These are phyloP conservation scores for Erythrophleum ivorense DNA, from an alignment of 331 rosid genomes.

Conservation along the genomic window DNA sequence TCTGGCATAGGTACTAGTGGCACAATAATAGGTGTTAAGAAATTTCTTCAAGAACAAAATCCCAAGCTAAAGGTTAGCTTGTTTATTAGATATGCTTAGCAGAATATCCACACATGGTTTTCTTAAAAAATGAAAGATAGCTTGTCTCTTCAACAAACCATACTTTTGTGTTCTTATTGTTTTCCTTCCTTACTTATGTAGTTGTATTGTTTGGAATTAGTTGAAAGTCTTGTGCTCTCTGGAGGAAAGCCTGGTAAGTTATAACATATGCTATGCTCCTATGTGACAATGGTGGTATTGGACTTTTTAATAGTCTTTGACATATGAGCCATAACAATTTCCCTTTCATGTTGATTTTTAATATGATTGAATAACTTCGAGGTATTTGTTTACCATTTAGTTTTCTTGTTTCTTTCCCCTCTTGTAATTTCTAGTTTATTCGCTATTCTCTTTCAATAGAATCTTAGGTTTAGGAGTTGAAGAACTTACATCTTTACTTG, in stretches of 20 bases:
- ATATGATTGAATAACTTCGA: not conserved
- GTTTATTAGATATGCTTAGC: not conserved
- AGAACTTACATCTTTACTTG: slow-evolving; percentile 9
- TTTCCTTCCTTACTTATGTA: slow-evolving; percentile 30
- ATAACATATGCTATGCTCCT: not conserved
- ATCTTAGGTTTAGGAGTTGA: not conserved
- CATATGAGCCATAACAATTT: not conserved
- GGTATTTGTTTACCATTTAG: slow-evolving; percentile 10
- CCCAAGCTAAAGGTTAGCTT: slow-evolving; percentile 59
- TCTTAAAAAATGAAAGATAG: not conserved
- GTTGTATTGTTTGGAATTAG: slow-evolving; percentile 75
- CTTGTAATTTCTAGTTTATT: not conserved
- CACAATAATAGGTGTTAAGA: slow-evolving; percentile 74
- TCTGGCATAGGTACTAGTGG: slow-evolving; percentile 80
- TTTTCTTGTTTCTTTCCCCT: slow-evolving; percentile 2
- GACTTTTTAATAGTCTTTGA: not conserved
- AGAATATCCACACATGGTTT: not conserved
- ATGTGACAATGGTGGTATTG: not conserved
- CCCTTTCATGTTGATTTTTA: not conserved
- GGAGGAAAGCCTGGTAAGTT: slow-evolving; percentile 77
- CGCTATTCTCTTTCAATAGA: slow-evolving; percentile 1
- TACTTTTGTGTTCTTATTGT: slow-evolving; percentile 10
- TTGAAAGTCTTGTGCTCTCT: slow-evolving; percentile 64
- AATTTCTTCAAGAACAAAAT: slow-evolving; percentile 68
- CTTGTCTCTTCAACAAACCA: not conserved